Evolutionary conservation across 495 filamentous ascomycete species (phyloP), one percentile per base, ranked within the genome.

Genomic region (Trypethelium eluteriae): DNA sequence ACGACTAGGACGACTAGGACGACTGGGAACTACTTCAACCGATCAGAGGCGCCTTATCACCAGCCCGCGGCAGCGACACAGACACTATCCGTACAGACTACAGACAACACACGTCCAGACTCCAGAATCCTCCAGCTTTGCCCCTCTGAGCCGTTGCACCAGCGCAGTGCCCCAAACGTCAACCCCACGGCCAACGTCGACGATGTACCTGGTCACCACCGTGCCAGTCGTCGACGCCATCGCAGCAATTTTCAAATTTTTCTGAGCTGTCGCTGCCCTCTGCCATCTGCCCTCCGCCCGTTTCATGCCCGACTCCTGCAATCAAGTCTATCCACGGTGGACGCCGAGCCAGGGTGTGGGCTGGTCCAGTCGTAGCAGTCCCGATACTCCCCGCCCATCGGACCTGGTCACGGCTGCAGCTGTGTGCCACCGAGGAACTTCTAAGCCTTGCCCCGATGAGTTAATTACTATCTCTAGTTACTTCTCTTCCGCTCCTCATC

Each of bases 301-400:
- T 59, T 59, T 59, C 53, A 59, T 59, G 53, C 53, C 53, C 53
- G 53, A 36, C 53, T 59, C 53, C 53, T 59, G 53, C 53, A 59
- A 59, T 59, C 53, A 59, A 59, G 53, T 59, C 53, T 35, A 59
- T 59, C 53, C 32, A 59, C 53, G 32, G 53, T 59, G 2, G 53
- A 59, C 53, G 53, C 11, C 6, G 25, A 36, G 53, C 53, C 18
- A 18, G 53, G 53, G 53, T 34, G 53, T 53, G 49, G 25, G 41
- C 41, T 14, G 14, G 41, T 14, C 41, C 41, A 44, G 49, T 32
- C 10, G 32, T 18, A 18, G 6, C 53, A 59, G 49, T 53, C 53
- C 53, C 53, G 53, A 59, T 14, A 36, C 53, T 59, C 53, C 53
- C 53, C 53, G 53, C 53, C 53, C 53, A 59, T 7, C 41, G 41